A percentile compares a stretch with the other conserved stretches of the same genome.
Conservation (phyloP, 2,329 filamentous ascomycete species). For the Pseudogymnoascus pannorum region DNA sequence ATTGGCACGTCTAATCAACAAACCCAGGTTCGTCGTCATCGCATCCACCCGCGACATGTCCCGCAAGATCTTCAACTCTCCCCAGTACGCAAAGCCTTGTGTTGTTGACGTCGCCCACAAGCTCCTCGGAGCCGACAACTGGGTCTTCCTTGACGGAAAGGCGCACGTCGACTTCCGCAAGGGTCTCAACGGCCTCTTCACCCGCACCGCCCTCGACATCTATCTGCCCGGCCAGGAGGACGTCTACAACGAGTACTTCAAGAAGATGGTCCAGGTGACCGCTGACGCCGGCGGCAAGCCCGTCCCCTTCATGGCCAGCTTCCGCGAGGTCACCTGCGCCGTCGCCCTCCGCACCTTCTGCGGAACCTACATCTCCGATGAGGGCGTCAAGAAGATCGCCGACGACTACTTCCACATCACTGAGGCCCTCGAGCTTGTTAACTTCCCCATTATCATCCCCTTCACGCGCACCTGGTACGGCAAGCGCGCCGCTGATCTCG, state of each 20-base stretch:
- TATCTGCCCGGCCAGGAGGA: conserved; percentile 92
- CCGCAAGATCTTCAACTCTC: conserved; percentile 94
- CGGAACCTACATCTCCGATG: conserved; percentile 87
- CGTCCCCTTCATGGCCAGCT: conserved; percentile 79
- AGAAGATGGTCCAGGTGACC: conserved; percentile 68
- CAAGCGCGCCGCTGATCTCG: conserved; percentile 91
- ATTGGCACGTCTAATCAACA: background rate
- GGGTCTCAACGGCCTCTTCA: conserved; percentile 91
- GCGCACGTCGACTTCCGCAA: conserved; percentile 95
- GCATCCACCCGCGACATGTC: conserved; percentile 92
- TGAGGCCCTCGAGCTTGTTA: conserved; percentile 90
- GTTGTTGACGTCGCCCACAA: conserved; percentile 93
- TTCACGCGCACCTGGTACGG: conserved; percentile 97
- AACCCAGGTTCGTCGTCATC: conserved; percentile 82
- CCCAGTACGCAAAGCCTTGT: conserved; percentile 85
- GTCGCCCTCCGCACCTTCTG: conserved; percentile 96
- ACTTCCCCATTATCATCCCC: conserved; percentile 93
- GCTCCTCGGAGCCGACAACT: conserved; percentile 84
- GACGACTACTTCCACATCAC: conserved; percentile 97
- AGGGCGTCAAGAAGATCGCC: conserved; percentile 85
- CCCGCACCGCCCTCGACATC: conserved; percentile 73
- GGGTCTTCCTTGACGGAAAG: conserved; percentile 96
- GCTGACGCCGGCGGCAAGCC: conserved; percentile 65
- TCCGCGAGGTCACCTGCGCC: conserved; percentile 92
- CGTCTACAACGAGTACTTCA: conserved; percentile 82